phyloP scores from a whole-genome alignment of 2,329 filamentous ascomycete species.

The Didymella sp. region DNA sequence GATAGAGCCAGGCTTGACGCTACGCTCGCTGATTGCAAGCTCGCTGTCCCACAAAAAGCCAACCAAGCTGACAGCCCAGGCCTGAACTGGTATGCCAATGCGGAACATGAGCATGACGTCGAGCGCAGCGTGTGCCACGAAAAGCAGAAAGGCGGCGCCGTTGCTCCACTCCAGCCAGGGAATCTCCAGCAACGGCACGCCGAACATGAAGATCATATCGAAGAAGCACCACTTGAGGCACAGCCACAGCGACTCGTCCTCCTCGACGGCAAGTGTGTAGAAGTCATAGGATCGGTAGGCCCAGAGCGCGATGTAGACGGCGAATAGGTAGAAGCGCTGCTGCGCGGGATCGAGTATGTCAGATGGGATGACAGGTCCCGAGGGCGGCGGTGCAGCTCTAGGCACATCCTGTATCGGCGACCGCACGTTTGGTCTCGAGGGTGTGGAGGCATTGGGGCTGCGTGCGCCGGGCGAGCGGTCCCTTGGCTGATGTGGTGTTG shows the following conservation, averaged over 20 bases:
- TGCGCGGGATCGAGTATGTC: constrained; percentile 86
- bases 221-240: constrained; percentile 94
- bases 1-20: constrained; percentile 86
- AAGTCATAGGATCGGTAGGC: constrained; percentile 91
- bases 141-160: constrained; percentile 72
- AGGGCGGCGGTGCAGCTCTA: constrained; percentile 28
- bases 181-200: constrained; percentile 85
- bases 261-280: constrained; percentile 76
- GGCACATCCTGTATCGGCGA: constrained; percentile 46
- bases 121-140: constrained; percentile 72
- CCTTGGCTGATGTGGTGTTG: constrained; percentile 67
- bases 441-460: constrained; percentile 33
- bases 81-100: constrained; percentile 77
- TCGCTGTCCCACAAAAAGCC: constrained; percentile 93
- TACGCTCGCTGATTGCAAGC: constrained; percentile 89
- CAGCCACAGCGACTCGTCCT: constrained; percentile 84
- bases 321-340: constrained; percentile 85
- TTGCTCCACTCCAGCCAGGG: constrained; percentile 95
- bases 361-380: constrained; percentile 77
- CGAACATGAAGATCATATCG: constrained; percentile 86
- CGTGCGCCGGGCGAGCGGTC: constrained; percentile 38
- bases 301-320: constrained; percentile 77
- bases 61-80: constrained; percentile 74
- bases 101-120: constrained; percentile 94
- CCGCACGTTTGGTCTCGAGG: constrained; percentile 44